Conservation (phyloP, 768 basidiomycete species). For the Pleurotus salmoneostramineus region DNA sequence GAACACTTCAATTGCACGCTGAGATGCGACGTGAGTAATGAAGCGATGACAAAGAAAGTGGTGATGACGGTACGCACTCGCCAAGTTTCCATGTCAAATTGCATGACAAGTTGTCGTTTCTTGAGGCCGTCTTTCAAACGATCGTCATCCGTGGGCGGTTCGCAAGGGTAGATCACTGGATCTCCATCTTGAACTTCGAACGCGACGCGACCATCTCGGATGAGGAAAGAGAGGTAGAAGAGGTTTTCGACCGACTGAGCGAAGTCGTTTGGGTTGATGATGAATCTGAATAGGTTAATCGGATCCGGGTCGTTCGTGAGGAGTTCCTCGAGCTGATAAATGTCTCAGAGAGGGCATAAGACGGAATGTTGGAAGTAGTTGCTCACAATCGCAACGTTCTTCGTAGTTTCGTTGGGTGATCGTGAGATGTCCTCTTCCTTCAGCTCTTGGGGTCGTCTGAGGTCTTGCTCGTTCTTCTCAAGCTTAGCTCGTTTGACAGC, state of each 20-base stretch:
- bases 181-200: slow-evolving; percentile 68
- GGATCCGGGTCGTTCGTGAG: slow-evolving; percentile 42
- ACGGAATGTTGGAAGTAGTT: neutral
- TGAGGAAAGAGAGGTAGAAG: slow-evolving; percentile 92
- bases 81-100: slow-evolving; percentile 91
- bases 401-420: slow-evolving; percentile 85
- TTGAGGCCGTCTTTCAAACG: slow-evolving; percentile 52
- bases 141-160: slow-evolving; percentile 61
- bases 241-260: slow-evolving; percentile 96
- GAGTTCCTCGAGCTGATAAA: slow-evolving; percentile 54
- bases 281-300: slow-evolving; percentile 81
- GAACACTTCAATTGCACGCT: slow-evolving; percentile 89
- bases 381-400: slow-evolving; percentile 74
- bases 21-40: neutral
- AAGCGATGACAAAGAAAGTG: too few species aligned
- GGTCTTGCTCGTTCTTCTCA: slow-evolving; percentile 69
- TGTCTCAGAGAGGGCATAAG: neutral
- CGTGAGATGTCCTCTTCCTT: slow-evolving; percentile 79
- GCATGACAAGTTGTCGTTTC: slow-evolving; percentile 85
- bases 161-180: slow-evolving; percentile 66
- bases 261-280: slow-evolving; percentile 88
- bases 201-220: slow-evolving; percentile 79
- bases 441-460: slow-evolving; percentile 73
- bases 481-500: slow-evolving; percentile 58
- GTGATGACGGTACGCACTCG: slow-evolving; percentile 46